These are phyloP conservation scores for Calophaca sinica DNA, from an alignment of 306 rosid genomes.

Conservation along the genomic window DNA sequence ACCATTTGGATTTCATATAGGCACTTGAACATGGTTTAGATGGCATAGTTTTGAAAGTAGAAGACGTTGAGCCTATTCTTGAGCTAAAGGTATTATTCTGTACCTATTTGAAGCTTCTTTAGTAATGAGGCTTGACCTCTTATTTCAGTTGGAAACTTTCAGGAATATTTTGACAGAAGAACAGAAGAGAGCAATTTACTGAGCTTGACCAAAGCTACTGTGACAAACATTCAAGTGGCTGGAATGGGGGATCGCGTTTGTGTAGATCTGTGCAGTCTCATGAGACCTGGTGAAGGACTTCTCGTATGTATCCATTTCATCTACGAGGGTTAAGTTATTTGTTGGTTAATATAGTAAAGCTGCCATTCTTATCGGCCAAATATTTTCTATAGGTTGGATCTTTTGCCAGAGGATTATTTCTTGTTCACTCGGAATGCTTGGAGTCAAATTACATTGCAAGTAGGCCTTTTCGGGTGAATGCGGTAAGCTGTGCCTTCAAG, in stretches of 20 bases:
- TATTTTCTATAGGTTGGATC: conserved; percentile 76
- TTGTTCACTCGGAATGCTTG: conserved; percentile 93
- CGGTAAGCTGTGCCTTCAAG: conserved; percentile 62
- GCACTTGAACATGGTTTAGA: conserved; percentile 90
- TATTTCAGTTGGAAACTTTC: conserved; percentile 53
- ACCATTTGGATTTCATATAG: conserved; percentile 56
- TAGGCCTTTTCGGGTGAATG: conserved; percentile 95
- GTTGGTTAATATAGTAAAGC: conserved; percentile 16
- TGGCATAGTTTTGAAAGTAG: conserved; percentile 84
- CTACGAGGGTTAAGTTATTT: not conserved
- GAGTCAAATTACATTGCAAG: conserved; percentile 92
- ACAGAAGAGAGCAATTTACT: conserved; percentile 63
- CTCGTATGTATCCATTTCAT: conserved; percentile 59
- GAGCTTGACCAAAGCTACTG: conserved; percentile 78
- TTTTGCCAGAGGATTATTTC: conserved; percentile 88
- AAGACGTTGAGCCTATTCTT: conserved; percentile 73
- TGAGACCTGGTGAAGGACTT: conserved; percentile 96
- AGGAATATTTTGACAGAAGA: conserved; percentile 92
- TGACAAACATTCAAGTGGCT: conserved; percentile 66
- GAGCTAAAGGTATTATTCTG: conserved; percentile 73
- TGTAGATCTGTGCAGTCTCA: conserved; percentile 91
- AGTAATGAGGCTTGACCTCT: conserved; percentile 44
- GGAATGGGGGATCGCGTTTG: conserved; percentile 99
- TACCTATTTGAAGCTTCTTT: conserved; percentile 39
- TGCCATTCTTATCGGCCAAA: conserved; percentile 17